Evolutionary conservation across 768 basidiomycete genomes (phyloP), one percentile per base, ranked within the genome.

Genomic region (Pholiota molesta): DNA sequence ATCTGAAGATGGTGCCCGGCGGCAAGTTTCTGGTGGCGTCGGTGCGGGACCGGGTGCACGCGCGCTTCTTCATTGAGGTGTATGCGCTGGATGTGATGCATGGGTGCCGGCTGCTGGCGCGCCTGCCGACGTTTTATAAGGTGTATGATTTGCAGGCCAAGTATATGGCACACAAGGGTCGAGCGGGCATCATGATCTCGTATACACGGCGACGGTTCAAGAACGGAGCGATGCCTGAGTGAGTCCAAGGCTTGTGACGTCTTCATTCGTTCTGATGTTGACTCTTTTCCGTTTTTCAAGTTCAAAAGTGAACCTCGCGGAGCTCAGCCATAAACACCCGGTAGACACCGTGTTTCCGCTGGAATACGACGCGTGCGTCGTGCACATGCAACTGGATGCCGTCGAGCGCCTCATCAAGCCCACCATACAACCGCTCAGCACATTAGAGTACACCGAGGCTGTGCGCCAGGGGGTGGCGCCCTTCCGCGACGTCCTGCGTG

Each of bases 21-120:
- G 88, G 89, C 19, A 88, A 86, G 65, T 88, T 87, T 64, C 81
- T 90, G 64, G 74, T 89, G 37, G 85, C 86, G 0, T 89, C 87
- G 10, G 81, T 83, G 5, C 77, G 75, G 64, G 83, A 86, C 67
- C 65, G 67, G 3, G 70, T 71, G 13, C 76, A 74, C 56, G 75
- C 74, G 35, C 77, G 78, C 39, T 87, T 83, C 68, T 82, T 78
- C 47, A 69, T 91, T 29, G 71, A 79, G 13, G 72, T 90, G 0
- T 89, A 80, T 62, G 77, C 78, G 19, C 74, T 90, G 60, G 88
- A 90, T 69, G 81, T 87, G 61, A 80, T 78, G 26, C 67, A 74
- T 58, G 82, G 75, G 55, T 78, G 68, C 57, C 79, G 73, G 13
- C 71, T 82, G 1, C 63, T 89, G 63, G 84, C 86, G 1, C 80